phyloP scores from a whole-genome alignment of 805 yeast genomes.

The Zygosaccharomyces lentus region DNA sequence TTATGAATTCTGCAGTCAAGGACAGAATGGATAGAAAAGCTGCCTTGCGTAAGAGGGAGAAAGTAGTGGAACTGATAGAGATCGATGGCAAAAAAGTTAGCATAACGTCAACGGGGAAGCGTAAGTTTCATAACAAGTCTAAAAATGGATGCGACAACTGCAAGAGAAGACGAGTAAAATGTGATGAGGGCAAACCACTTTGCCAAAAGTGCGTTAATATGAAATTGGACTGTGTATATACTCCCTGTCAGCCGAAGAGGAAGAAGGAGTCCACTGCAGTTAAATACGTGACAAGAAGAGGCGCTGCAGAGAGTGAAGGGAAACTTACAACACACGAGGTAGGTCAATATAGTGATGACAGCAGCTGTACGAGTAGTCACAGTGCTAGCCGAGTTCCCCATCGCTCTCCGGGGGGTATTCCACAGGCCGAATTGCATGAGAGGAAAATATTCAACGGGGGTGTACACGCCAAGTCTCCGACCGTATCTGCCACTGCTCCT shows the following conservation, averaged over 20 bases:
- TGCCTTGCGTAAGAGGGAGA: conserved; percentile 19
- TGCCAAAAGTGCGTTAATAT: conserved; percentile 78
- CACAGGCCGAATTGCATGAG: conserved; percentile 3
- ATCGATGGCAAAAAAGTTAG: conserved; percentile 40
- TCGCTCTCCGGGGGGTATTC: conserved; percentile 3
- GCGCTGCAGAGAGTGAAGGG: conserved; percentile 17
- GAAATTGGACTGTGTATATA: conserved; percentile 72
- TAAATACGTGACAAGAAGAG: conserved; percentile 17
- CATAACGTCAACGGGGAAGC: conserved; percentile 56
- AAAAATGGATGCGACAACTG: conserved; percentile 88
- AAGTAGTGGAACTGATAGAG: conserved; percentile 35
- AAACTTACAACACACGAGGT: conserved; percentile 8
- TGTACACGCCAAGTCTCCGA: background rate
- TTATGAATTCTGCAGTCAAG: conserved; percentile 1
- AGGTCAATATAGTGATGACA: conserved; percentile 9
- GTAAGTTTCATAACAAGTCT: conserved; percentile 86
- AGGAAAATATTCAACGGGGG: conserved; percentile 1
- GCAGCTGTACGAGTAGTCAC: conserved; percentile 10
- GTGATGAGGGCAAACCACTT: conserved; percentile 80
- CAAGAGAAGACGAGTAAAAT: conserved; percentile 83
- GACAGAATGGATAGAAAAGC: conserved; percentile 10
- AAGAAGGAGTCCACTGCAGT: conserved; percentile 19
- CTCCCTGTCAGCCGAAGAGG: conserved; percentile 28
- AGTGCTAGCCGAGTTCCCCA: conserved; percentile 7
- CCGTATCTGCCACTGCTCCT: background rate